Percentiles rank a stretch among this genome's conserved stretches.
phyloP scores from a whole-genome alignment of 2,329 filamentous ascomycete species.

The Ampelomyces quisqualis region DNA sequence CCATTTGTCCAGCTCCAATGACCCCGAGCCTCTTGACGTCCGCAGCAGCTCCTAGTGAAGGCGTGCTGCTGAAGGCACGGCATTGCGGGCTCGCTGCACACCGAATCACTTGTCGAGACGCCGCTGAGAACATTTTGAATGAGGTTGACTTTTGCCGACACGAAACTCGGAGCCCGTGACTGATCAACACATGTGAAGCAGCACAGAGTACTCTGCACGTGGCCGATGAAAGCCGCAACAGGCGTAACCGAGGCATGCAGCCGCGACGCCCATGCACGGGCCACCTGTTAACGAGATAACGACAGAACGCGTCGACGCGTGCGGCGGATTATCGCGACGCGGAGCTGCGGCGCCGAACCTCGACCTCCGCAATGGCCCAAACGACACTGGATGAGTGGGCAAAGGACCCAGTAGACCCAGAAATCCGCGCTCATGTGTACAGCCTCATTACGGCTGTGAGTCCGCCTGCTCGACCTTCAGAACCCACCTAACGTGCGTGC shows the following conservation, averaged over 20 bases:
- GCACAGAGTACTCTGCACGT: no score
- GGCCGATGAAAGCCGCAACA: conserved; percentile 30
- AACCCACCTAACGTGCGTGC: conserved; percentile 19
- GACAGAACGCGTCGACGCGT: conserved; percentile 43
- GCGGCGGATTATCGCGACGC: conserved; percentile 15
- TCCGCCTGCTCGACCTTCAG: neutral
- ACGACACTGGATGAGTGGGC: conserved; percentile 50
- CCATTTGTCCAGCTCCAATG: conserved; percentile 95
- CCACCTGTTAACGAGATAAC: no score
- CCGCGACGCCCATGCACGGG: conserved; percentile 1
- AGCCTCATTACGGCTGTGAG: conserved; percentile 86
- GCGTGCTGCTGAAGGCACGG: conserved; percentile 67
- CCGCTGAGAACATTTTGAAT: conserved; percentile 37
- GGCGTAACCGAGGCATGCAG: conserved; percentile 21
- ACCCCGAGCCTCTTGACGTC: conserved; percentile 88
- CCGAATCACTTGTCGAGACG: conserved; percentile 31
- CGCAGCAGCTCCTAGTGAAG: conserved; percentile 58
- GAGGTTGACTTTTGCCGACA: neutral
- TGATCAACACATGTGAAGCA: neutral
- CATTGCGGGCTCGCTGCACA: conserved; percentile 34
- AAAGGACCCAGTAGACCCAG: conserved; percentile 68
- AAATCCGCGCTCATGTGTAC: conserved; percentile 90
- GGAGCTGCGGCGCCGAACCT: conserved; percentile 14
- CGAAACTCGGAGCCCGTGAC: neutral
- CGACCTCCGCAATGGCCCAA: conserved; percentile 40